Conservation (phyloP, 202 grass and related monocot species). For the Hordeum pubiflorum region DNA sequence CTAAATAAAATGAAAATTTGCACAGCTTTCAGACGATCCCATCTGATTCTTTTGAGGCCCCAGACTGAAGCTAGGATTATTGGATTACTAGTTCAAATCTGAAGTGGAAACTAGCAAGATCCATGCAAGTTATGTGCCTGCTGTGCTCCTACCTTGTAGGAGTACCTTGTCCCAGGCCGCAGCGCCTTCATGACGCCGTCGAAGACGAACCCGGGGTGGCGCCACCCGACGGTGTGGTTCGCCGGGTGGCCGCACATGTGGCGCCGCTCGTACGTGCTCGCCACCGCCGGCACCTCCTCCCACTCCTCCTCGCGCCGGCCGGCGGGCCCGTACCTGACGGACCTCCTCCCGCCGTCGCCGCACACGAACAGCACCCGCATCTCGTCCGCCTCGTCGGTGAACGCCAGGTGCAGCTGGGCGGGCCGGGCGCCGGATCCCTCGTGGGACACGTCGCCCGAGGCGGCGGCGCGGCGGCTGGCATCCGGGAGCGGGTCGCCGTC, state of each 20-base stretch:
- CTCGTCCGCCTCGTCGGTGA: slow-evolving; percentile 60
- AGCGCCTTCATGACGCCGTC: slow-evolving; percentile 65
- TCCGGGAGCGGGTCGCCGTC: slow-evolving; percentile 57
- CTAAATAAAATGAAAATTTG: not conserved
- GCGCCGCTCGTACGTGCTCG: slow-evolving; percentile 61
- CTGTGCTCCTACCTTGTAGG: slow-evolving; percentile 43
- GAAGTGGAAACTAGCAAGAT: no score
- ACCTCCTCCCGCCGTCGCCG: slow-evolving; percentile 43
- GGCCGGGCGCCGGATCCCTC: slow-evolving; percentile 22
- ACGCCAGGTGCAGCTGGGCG: slow-evolving; percentile 73
- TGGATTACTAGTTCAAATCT: no score
- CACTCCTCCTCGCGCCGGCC: slow-evolving; percentile 19
- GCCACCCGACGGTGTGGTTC: slow-evolving; percentile 69
- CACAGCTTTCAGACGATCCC: not conserved
- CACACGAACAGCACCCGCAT: slow-evolving; percentile 80
- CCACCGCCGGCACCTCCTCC: slow-evolving; percentile 38
- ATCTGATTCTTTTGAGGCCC: no score
- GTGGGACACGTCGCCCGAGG: slow-evolving; percentile 36
- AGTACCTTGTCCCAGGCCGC: slow-evolving; percentile 51
- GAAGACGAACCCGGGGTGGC: slow-evolving; percentile 90
- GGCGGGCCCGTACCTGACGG: slow-evolving; percentile 49
- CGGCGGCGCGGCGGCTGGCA: slow-evolving; percentile 48
- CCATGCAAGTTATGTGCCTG: no score
- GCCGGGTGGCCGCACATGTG: slow-evolving; percentile 82
- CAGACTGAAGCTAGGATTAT: no score